Evolutionary conservation across 768 basidiomycete genomes (phyloP), one percentile per base, ranked within the genome.

Genomic region (Kwoniella mangroviensis): DNA sequence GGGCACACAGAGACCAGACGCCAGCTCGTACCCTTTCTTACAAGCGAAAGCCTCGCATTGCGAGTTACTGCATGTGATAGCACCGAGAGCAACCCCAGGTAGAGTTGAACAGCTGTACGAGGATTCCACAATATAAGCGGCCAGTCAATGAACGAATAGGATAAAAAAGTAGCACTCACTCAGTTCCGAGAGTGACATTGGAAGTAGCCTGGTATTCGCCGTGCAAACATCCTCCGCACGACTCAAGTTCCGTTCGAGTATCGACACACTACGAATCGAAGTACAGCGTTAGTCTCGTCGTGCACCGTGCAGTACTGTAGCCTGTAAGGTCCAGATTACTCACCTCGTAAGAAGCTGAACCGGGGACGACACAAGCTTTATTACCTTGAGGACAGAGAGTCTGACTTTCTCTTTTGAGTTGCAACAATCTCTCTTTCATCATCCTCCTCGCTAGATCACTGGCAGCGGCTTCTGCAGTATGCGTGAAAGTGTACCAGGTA

Each of bases 11-110:
- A 17, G 15, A 4, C 64, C 68, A 54, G 51, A 59, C 19, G 21
- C 60, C n/a, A 73, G 24, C 19, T 57, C 41, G 61, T 54, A 73
- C 5, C 73, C 73, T 7, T 64, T 56, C 54, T 68, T 68, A 53
- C 73, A 73, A n/a, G 65, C 56, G 22, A 51, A 58, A 12, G 67
- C 73, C 17, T 60, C 19, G 42, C 73, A 73, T 28, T 65, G 62
- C 9, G 69, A 65, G 26, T 59, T 54, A 13, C 17, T 15, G 54
- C 73, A 73, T 2, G 73, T 70, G 0, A 70, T 65, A 1, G 65
- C 73, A 19, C 73, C 73, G 4, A 59, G 40, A 24, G 65, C 51
- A 17, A 70, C 57, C 42, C 73, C 73, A 17, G 60, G 45, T 26
- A 63, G 9, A 28, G 51, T 34, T 1, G 62, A 51, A 24, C 62